Conservation (phyloP, 306 rosid genomes). For the Prunus fruticosa region DNA sequence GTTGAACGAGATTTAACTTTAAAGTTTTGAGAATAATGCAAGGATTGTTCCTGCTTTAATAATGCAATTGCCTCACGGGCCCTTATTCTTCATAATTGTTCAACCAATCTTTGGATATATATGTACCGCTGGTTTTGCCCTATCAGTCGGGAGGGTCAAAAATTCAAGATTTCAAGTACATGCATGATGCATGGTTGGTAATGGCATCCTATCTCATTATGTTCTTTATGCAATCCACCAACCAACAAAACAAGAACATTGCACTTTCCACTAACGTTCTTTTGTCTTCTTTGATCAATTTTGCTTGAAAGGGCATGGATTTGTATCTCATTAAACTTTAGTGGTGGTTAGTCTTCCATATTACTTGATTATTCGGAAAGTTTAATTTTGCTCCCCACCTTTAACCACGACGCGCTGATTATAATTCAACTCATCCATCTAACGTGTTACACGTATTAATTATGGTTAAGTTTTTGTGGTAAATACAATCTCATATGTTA, state of each 20-base stretch:
- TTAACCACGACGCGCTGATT: not conserved
- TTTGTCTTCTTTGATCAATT: not conserved
- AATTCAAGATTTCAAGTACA: slow-evolving; percentile 8
- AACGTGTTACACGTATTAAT: too few species aligned
- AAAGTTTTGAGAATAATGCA: not conserved
- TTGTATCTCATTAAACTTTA: not conserved
- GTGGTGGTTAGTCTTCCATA: not conserved
- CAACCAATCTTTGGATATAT: slow-evolving; percentile 14
- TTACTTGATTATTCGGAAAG: not conserved
- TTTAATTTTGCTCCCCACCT: not conserved
- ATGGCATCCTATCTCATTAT: not conserved
- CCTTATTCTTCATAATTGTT: slow-evolving; percentile 17
- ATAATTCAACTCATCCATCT: not conserved
- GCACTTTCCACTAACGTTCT: not conserved
- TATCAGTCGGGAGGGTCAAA: not conserved
- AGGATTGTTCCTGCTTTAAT: slow-evolving; percentile 12
- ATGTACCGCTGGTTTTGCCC: not conserved
- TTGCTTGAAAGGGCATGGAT: not conserved
- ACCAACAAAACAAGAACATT: slow-evolving; percentile 2
- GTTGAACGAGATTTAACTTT: not conserved
- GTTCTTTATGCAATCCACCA: slow-evolving; percentile 12
- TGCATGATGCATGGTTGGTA: too few species aligned
- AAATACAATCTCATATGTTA: too few species aligned
- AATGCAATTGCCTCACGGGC: slow-evolving; percentile 17
- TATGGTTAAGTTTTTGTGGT: too few species aligned